Evolutionary conservation across 2,329 filamentous ascomycete genomes (phyloP).

Genomic region (Xylariaceae sp.): DNA sequence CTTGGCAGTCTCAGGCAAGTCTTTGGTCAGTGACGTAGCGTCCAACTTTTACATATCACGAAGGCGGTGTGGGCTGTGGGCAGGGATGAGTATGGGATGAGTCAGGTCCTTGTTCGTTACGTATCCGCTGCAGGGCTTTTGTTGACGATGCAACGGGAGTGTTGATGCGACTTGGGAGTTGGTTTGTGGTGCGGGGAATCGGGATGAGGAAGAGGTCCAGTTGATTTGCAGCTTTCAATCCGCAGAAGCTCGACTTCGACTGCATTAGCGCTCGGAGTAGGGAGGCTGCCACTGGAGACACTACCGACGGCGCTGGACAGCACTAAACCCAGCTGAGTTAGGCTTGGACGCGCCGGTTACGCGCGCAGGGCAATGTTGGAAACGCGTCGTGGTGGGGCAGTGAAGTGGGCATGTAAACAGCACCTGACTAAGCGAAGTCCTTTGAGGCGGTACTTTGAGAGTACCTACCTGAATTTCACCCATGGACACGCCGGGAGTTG

Average conservation of each 20-base stretch:
- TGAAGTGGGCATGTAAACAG: not conserved
- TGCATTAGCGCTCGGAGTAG: no score
- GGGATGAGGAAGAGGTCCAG: no score
- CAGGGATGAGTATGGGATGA: not conserved
- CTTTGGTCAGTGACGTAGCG: constrained; percentile 12
- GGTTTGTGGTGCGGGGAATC: constrained; percentile 16
- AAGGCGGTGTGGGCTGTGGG: constrained; percentile 1
- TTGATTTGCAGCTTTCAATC: not conserved
- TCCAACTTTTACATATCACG: not conserved
- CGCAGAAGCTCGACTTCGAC: no score
- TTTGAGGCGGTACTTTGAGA: not conserved
- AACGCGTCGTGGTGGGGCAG: constrained; percentile 22
- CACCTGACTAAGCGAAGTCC: not conserved
- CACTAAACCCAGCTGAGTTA: no score
- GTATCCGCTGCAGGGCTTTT: not conserved
- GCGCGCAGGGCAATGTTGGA: constrained; percentile 21
- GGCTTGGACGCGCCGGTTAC: constrained; percentile 7
- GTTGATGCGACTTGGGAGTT: no score
- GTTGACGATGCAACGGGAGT: constrained; percentile 9
- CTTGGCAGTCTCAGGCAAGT: not conserved
- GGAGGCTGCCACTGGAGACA: no score
- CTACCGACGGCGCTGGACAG: no score
- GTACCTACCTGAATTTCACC: not conserved
- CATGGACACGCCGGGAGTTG: no score
- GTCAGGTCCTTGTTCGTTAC: not conserved